Evolutionary conservation across 2,329 filamentous ascomycete species (phyloP).

Genomic region (Calonectria honghensis): DNA sequence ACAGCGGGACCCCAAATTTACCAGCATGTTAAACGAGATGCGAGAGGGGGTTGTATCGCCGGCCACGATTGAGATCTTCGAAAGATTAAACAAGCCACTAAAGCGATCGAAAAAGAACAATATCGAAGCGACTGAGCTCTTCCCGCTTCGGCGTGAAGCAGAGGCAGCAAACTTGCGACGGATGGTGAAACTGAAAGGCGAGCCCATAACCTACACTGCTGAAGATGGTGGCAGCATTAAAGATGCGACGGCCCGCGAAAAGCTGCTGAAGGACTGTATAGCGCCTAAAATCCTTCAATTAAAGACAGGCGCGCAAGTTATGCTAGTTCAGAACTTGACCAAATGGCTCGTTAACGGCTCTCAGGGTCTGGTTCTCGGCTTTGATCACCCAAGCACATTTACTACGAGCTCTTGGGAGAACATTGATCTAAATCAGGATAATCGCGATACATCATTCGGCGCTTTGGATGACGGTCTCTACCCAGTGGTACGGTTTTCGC

Average conservation of each 20-base stretch:
- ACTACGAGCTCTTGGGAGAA: conserved; percentile 64
- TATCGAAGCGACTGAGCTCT: conserved; percentile 87
- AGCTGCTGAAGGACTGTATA: conserved; percentile 92
- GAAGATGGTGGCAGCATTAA: conserved; percentile 81
- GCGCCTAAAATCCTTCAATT: conserved; percentile 86
- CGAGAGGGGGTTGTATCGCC: conserved; percentile 87
- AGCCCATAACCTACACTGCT: conserved; percentile 80
- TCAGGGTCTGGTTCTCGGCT: conserved; percentile 83
- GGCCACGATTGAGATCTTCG: conserved; percentile 85
- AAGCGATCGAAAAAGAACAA: conserved; percentile 78
- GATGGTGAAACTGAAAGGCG: conserved; percentile 82
- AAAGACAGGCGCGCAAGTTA: conserved; percentile 95
- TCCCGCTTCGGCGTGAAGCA: conserved; percentile 92
- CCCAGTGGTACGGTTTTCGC: conserved; percentile 89
- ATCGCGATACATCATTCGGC: conserved; percentile 72
- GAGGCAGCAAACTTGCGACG: conserved; percentile 87
- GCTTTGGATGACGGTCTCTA: conserved; percentile 76
- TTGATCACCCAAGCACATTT: conserved; percentile 63
- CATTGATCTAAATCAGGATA: conserved; percentile 59
- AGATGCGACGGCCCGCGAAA: conserved; percentile 78
- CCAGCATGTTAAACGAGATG: conserved; percentile 98
- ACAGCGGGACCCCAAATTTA: conserved; percentile 92
- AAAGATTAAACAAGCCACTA: conserved; percentile 81
- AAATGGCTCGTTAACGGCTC: conserved; percentile 95
- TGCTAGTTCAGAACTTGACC: conserved; percentile 99